phyloP scores from a whole-genome alignment of 1,139 yeast species.

The Sugiyamaella novakii region DNA sequence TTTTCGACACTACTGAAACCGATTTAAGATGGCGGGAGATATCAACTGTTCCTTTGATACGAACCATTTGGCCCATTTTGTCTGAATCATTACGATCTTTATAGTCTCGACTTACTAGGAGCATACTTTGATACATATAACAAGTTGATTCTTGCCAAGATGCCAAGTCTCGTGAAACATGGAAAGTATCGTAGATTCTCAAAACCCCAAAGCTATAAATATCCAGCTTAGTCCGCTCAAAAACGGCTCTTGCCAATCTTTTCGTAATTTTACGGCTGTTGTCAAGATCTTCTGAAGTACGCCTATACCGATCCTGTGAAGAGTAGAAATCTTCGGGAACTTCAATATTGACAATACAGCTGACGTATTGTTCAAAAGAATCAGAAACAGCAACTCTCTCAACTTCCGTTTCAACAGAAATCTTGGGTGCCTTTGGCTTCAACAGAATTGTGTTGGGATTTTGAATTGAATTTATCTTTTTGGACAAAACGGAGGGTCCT shows the following conservation, averaged over 20 bases:
- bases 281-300: constrained; percentile 23
- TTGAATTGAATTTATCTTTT: constrained; percentile 2
- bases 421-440: constrained; percentile 22
- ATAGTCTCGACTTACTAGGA: constrained; percentile 27
- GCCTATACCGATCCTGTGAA: constrained; percentile 12
- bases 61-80: constrained; percentile 16
- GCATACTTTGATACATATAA: constrained; percentile 30
- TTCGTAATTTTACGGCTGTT: constrained; percentile 16
- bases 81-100: constrained; percentile 5
- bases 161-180: constrained; percentile 27
- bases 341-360: constrained; percentile 25
- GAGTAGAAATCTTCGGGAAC: constrained; percentile 24
- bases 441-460: constrained; percentile 20
- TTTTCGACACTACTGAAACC: constrained; percentile 19
- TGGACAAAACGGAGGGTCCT: not conserved
- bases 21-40: constrained; percentile 26
- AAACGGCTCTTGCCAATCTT: constrained; percentile 22
- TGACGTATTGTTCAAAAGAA: constrained; percentile 18
- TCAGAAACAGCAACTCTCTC: constrained; percentile 21
- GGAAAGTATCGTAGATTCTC: constrained; percentile 28
- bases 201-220: constrained; percentile 28
- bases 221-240: constrained; percentile 29
- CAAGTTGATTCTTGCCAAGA: constrained; percentile 32
- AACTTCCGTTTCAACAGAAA: constrained; percentile 28
- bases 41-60: constrained; percentile 28